These are phyloP conservation scores for Passalora sequoiae DNA, from an alignment of 2,329 filamentous ascomycete genomes.

Conservation along the genomic window DNA sequence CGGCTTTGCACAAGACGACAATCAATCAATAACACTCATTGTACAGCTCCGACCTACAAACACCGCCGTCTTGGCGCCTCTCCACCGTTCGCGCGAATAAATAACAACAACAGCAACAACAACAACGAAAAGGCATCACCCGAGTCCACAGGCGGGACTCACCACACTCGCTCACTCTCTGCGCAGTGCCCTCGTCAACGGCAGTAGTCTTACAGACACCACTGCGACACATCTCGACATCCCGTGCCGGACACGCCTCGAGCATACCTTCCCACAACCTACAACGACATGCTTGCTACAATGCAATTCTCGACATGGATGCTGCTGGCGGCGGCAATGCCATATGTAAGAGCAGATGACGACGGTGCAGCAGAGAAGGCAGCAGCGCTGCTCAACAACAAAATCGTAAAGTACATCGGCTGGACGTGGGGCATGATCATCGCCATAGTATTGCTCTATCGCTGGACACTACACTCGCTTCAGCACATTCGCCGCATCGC, in stretches of 20 bases:
- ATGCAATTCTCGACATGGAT: slow-evolving; percentile 16
- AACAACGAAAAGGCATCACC: background rate
- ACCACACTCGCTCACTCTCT: slow-evolving; percentile 1
- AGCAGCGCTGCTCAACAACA: slow-evolving; percentile 25
- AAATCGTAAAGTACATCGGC: slow-evolving; percentile 33
- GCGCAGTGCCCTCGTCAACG: background rate
- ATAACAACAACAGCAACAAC: background rate
- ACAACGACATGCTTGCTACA: background rate
- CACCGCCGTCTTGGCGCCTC: background rate
- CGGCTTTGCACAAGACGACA: background rate
- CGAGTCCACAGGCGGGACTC: slow-evolving; percentile 2
- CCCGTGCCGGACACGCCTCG: background rate
- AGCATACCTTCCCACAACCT: background rate
- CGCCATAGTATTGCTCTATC: slow-evolving; percentile 61
- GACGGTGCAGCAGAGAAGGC: slow-evolving; percentile 13
- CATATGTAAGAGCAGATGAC: slow-evolving; percentile 10
- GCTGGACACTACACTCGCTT: slow-evolving; percentile 55
- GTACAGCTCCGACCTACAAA: background rate
- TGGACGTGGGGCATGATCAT: slow-evolving; percentile 59
- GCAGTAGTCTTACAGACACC: background rate
- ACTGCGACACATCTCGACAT: background rate
- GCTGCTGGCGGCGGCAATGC: slow-evolving; percentile 15
- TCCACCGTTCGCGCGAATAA: background rate
- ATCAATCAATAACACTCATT: background rate
- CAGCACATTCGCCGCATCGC: slow-evolving; percentile 68